Percentiles rank a stretch among this genome's conserved stretches.
Evolutionary conservation across 495 filamentous ascomycete species (phyloP).

Genomic region (Wilcoxina mikolae): DNA sequence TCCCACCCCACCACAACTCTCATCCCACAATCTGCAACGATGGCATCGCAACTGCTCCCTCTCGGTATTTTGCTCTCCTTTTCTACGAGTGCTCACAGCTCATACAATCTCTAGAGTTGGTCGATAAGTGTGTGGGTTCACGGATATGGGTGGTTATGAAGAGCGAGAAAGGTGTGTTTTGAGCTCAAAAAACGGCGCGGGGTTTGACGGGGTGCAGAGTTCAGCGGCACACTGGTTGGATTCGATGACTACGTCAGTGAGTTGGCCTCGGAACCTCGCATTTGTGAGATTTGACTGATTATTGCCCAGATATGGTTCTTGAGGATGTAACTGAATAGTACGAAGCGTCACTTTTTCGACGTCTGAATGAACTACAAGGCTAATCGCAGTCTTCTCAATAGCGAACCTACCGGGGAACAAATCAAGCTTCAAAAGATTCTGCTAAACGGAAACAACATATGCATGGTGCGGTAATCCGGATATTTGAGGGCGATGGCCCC

Average conservation of each 20-base stretch:
- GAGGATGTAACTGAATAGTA: constrained; percentile 97
- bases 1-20: not conserved
- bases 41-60: constrained; percentile 70
- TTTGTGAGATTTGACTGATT: constrained; percentile 1
- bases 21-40: constrained; percentile 24
- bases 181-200: too few species aligned
- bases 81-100: constrained; percentile 11
- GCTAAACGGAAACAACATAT: constrained; percentile 96
- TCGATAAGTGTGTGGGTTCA: constrained; percentile 96
- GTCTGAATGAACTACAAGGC: not conserved
- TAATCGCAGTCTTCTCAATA: constrained; percentile 28
- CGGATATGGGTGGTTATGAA: constrained; percentile 99
- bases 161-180: constrained; percentile 71
- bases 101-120: constrained; percentile 52
- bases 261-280: constrained; percentile 32
- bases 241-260: constrained; percentile 99
- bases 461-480: constrained; percentile 56
- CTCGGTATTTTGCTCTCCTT: constrained; percentile 39
- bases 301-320: constrained; percentile 74
- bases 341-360: constrained; percentile 23
- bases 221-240: constrained; percentile 79
- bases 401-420: constrained; percentile 75
- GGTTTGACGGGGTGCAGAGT: constrained; percentile 67
- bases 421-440: constrained; percentile 84
- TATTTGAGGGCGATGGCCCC: not conserved